These are phyloP conservation scores for Claviceps africana DNA, from an alignment of 2,329 filamentous ascomycete species.

Conservation along the genomic window DNA sequence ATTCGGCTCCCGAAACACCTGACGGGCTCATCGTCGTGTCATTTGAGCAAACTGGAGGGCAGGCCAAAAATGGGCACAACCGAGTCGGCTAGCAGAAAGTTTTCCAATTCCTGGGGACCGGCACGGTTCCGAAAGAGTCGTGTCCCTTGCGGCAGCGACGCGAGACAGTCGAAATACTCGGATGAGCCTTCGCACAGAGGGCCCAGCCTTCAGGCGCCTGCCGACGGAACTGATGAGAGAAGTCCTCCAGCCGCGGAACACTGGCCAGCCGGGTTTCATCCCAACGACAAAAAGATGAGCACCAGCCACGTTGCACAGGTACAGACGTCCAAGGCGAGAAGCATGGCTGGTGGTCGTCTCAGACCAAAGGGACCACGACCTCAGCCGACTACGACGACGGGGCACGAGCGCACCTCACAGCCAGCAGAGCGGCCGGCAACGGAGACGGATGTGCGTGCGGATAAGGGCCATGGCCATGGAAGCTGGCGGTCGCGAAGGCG, in stretches of 20 bases:
- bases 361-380: not conserved
- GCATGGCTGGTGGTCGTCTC: not conserved
- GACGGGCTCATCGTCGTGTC: slow-evolving; percentile 1
- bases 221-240: not conserved
- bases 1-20: not conserved
- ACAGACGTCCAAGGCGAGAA: not conserved
- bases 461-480: not conserved
- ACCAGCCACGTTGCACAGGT: not conserved
- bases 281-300: not conserved
- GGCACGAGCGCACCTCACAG: not conserved
- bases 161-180: not conserved
- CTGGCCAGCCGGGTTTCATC: not conserved
- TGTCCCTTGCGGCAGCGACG: not conserved
- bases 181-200: not conserved
- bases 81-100: slow-evolving; percentile 2
- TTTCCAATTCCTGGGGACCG: slow-evolving; percentile 4
- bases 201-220: not conserved
- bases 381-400: not conserved
- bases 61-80: not conserved
- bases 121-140: slow-evolving; percentile 1
- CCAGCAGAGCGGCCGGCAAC: not conserved
- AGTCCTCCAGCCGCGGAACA: not conserved
- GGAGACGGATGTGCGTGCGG: not conserved
- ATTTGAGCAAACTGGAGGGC: not conserved
- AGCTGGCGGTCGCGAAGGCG: slow-evolving; percentile 8